Base-by-base conservation (phyloP, 148 eudicot species). In the Vaccinium corymbosum region DNA sequence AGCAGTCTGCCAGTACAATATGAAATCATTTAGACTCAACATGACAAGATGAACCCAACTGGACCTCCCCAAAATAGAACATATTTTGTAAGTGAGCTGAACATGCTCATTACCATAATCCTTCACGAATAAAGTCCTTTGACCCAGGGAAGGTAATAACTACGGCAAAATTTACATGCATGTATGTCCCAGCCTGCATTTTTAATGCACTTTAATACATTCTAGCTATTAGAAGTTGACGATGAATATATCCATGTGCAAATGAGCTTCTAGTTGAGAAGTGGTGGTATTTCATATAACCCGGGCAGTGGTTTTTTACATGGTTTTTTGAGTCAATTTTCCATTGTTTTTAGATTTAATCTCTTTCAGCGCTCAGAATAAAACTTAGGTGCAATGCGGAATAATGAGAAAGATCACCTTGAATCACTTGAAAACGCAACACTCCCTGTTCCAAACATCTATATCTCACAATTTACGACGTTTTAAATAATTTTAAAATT, bases 1-100 rank as follows among this genome's bases (percentile, higher is more conserved):
- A 75, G 98, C 99, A 72, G 97, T 86, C 99, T 96, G 91, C 66
- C 42, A 85, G 83, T 68, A 57, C 56, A 85, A 62, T 61, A 66
- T 17, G 51, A 55, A 8, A 68, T 5, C 72, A 57, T 71, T 83
- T 74, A 80, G 71, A 76, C 70, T 80, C 70, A 73, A 73, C 49
- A 13, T 49, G 11, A 35, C 12, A 53, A 80, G 56, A 13, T 73
- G 57, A 80, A 76, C 13, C 64, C 81, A 73, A 62, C 59, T 62
- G 50, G 35, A 29, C 46, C 9, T 10, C 46, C 70, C 46, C 35
- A 22, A 68, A 68, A 27, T 51, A 51, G 49, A 71, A 82, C 66
- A 16, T 61, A 6, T 80, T 78, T 53, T 12, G 48, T 66, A 49
- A 68, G 53, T 51, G 49, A 17, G 84, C 77, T 35, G 27, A 70